Percentiles rank a stretch among this genome's conserved stretches.
Evolutionary conservation across 2,329 filamentous ascomycete genomes (phyloP).

Genomic region (Trichophyton rubrum): DNA sequence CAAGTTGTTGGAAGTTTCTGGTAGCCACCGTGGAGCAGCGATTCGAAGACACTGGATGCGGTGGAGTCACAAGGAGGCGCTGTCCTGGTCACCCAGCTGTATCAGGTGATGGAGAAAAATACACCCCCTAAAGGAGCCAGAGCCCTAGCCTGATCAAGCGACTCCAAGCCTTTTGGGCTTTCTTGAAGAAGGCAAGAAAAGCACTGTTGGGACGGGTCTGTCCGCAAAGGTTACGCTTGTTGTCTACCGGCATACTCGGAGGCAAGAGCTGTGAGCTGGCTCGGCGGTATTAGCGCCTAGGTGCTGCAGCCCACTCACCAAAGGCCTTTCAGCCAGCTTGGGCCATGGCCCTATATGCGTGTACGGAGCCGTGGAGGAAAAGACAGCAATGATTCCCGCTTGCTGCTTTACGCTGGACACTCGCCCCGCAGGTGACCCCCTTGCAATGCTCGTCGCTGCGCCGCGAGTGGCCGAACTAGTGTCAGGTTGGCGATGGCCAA

Average conservation of each 20-base stretch:
- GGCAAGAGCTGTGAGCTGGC: background rate
- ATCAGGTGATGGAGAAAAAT: constrained; percentile 5
- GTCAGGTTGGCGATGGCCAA: background rate
- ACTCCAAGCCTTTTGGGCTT: background rate
- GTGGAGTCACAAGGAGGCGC: constrained; percentile 3
- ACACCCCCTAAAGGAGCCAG: background rate
- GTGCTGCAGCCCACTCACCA: background rate
- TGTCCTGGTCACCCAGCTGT: background rate
- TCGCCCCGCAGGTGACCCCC: constrained; percentile 4
- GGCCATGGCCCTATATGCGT: background rate
- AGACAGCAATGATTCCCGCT: background rate
- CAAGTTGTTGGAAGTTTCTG: background rate
- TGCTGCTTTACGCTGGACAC: constrained; percentile 1
- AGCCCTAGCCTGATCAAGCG: background rate
- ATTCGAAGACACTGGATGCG: background rate
- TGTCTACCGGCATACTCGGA: background rate
- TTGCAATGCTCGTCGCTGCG: constrained; percentile 1
- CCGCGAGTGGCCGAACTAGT: constrained; percentile 3
- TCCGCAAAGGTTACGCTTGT: background rate
- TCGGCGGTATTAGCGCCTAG: background rate
- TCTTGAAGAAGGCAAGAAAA: background rate
- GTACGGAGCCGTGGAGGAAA: background rate
- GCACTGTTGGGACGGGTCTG: background rate
- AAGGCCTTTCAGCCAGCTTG: too few relatives aligned
- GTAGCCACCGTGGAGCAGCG: background rate